Evolutionary conservation across 2,329 filamentous ascomycete species (phyloP).

Genomic region (Chrysoporthe puriensis): DNA sequence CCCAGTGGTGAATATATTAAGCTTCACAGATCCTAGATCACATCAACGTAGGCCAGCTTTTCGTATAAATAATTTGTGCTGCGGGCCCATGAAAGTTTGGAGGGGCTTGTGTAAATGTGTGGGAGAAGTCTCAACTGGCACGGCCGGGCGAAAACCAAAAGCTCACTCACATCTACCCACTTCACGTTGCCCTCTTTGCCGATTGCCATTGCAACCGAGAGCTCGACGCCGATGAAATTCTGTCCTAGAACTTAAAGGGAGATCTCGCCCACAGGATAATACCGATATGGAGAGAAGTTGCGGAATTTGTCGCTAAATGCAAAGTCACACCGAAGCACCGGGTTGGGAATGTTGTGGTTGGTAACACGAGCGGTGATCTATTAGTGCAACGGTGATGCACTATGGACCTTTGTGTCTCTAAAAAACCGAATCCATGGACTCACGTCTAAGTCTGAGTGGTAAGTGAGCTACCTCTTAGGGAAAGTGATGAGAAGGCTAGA

Average conservation of each 20-base stretch:
- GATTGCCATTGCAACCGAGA: conserved; percentile 43
- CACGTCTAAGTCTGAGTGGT: not conserved
- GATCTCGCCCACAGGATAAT: not conserved
- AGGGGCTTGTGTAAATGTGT: not conserved
- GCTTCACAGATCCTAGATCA: no score
- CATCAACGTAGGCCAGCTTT: not conserved
- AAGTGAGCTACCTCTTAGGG: not conserved
- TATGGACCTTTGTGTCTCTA: not conserved
- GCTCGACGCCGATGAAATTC: not conserved
- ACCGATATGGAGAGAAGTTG: not conserved
- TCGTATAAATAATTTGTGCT: not conserved
- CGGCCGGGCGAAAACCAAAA: not conserved
- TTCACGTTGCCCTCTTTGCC: conserved; percentile 56
- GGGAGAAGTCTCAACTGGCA: not conserved
- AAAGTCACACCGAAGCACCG: no score
- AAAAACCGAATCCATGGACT: not conserved
- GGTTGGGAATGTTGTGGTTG: not conserved
- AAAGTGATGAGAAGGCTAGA: not conserved
- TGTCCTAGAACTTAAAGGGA: not conserved
- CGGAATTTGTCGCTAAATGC: not conserved
- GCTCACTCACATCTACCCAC: conserved; percentile 60
- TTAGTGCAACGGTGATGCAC: not conserved
- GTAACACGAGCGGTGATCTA: not conserved
- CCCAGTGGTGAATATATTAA: not conserved
- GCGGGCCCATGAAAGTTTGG: no score